These are phyloP conservation scores for Scytalidium lignicola DNA, from an alignment of 2,329 filamentous ascomycete species.

Conservation along the genomic window DNA sequence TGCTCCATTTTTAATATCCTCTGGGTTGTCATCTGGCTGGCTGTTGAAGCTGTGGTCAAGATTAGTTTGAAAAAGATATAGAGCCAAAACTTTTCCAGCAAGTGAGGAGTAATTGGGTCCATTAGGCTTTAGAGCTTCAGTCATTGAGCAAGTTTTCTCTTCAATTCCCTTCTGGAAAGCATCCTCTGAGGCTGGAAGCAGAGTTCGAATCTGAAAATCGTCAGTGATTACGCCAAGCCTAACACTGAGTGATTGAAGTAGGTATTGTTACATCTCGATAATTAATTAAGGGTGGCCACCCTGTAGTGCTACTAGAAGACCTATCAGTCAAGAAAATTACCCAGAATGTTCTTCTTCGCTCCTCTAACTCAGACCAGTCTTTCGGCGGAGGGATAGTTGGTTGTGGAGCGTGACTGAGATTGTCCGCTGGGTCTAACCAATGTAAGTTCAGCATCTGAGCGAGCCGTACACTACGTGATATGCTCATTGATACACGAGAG, in stretches of 20 bases:
- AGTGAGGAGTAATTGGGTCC: slow-evolving; percentile 46
- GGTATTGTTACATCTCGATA: slow-evolving; percentile 45
- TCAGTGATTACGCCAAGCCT: too few species aligned
- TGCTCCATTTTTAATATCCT: slow-evolving; percentile 56
- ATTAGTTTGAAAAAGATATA: slow-evolving; percentile 58
- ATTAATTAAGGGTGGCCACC: slow-evolving; percentile 64
- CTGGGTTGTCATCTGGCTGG: slow-evolving; percentile 46
- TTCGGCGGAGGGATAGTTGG: slow-evolving; percentile 57
- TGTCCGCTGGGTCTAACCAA: slow-evolving; percentile 51
- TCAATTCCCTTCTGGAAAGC: slow-evolving; percentile 52
- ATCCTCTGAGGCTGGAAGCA: slow-evolving; percentile 58
- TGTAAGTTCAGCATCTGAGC: slow-evolving; percentile 65
- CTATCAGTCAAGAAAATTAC: slow-evolving; percentile 59
- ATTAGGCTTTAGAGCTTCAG: slow-evolving; percentile 43
- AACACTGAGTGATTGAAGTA: not conserved
- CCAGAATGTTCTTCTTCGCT: slow-evolving; percentile 65
- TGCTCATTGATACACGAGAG: slow-evolving; percentile 61
- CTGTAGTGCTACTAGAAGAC: slow-evolving; percentile 63
- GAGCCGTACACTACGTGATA: slow-evolving; percentile 54
- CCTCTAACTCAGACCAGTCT: slow-evolving; percentile 64
- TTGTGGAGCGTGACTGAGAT: slow-evolving; percentile 21
- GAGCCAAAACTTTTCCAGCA: slow-evolving; percentile 54
- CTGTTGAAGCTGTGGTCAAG: slow-evolving; percentile 58
- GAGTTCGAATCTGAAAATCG: slow-evolving; percentile 43
- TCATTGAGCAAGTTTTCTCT: slow-evolving; percentile 45